phyloP scores from a whole-genome alignment of 345 rosid genomes.

The Triadica sebifera region DNA sequence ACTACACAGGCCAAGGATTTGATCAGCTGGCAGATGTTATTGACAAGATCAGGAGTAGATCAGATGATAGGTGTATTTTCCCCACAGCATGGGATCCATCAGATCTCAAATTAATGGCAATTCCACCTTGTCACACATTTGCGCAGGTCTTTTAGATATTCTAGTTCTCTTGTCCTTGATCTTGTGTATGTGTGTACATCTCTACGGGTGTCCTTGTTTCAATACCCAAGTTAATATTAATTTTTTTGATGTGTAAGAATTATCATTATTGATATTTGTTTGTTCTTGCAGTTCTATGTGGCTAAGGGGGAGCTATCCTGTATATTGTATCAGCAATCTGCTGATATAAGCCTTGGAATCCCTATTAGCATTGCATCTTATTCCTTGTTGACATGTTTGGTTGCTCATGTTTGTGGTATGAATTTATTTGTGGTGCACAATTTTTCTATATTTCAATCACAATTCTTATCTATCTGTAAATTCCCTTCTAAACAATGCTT shows the following conservation, averaged over 20 bases:
- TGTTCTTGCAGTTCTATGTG: slow-evolving; percentile 56
- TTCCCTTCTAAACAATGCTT: too few species aligned
- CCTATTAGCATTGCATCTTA: slow-evolving; percentile 88
- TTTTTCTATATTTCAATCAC: too few species aligned
- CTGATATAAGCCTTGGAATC: slow-evolving; percentile 89
- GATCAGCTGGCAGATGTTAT: slow-evolving; percentile 74
- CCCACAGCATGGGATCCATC: slow-evolving; percentile 93
- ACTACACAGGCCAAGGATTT: slow-evolving; percentile 81
- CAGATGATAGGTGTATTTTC: slow-evolving; percentile 77
- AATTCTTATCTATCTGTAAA: too few species aligned
- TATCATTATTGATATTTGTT: not conserved
- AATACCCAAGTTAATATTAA: not conserved
- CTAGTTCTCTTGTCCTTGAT: too few species aligned
- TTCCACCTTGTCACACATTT: slow-evolving; percentile 97
- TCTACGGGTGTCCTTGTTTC: not conserved
- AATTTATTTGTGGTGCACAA: not conserved
- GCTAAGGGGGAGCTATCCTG: slow-evolving; percentile 85
- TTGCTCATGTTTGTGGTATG: slow-evolving; percentile 87
- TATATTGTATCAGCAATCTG: slow-evolving; percentile 85
- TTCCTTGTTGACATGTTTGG: slow-evolving; percentile 75
- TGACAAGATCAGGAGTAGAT: slow-evolving; percentile 74
- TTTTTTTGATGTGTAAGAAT: too few species aligned
- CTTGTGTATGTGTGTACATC: not conserved
- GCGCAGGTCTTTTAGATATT: slow-evolving; percentile 50
- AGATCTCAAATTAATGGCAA: slow-evolving; percentile 82